Conservation (phyloP, 441 rosid species). For the Macaranga tanarius region DNA sequence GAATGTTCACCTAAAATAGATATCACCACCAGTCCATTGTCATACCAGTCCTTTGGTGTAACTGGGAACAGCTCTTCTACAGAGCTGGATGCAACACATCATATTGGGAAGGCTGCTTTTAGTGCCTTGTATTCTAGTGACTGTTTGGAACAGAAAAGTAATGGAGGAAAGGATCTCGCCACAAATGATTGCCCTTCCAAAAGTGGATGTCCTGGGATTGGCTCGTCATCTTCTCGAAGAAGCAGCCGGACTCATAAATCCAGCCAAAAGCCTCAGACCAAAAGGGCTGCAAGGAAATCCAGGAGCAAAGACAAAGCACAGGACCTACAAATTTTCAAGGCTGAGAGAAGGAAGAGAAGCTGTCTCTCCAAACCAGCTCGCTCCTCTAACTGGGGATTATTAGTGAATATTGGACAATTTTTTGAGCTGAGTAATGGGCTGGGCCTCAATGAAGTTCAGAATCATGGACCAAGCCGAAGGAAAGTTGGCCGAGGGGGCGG, state of each 20-base stretch:
- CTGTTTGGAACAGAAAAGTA: conserved; percentile 29
- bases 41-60: conserved; percentile 24
- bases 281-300: conserved; percentile 43
- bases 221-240: conserved; percentile 43
- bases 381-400: conserved; percentile 62
- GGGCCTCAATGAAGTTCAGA: conserved; percentile 38
- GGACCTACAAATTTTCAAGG: conserved; percentile 37
- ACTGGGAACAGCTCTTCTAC: conserved; percentile 33
- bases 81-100: conserved; percentile 31
- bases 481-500: conserved; percentile 34
- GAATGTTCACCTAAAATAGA: conserved; percentile 30
- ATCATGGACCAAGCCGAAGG: conserved; percentile 37
- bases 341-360: conserved; percentile 70
- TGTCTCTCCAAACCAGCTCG: conserved; percentile 59
- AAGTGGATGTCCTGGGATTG: conserved; percentile 33
- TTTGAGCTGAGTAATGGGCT: conserved; percentile 40
- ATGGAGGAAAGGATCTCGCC: conserved; percentile 42
- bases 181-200: conserved; percentile 40
- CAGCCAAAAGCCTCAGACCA: conserved; percentile 38
- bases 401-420: conserved; percentile 46
- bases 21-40: conserved; percentile 16
- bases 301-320: conserved; percentile 41
- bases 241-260: conserved; percentile 45
- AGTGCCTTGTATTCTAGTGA: conserved; percentile 36
- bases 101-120: conserved; percentile 28